phyloP scores from a whole-genome alignment of 257 asterid species.

The Thymus mandschuricus region DNA sequence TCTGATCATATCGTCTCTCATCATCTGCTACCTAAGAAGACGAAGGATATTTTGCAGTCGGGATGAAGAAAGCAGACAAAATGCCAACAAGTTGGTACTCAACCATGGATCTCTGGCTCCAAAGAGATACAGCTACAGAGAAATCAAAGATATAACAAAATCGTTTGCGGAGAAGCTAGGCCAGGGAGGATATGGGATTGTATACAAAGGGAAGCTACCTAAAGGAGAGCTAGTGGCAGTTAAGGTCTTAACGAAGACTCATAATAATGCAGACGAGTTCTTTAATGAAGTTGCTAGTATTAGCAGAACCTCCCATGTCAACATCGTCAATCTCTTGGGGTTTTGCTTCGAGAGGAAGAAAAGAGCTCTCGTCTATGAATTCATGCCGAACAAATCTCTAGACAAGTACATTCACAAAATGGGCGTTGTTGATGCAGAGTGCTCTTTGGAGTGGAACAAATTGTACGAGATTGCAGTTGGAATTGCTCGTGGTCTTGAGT shows the following conservation, averaged over 20 bases:
- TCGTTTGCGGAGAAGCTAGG: not conserved
- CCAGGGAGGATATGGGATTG: constrained; percentile 12
- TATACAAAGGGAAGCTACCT: not conserved
- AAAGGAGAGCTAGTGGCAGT: not conserved
- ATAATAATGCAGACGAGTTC: not conserved
- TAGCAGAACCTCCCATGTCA: constrained; percentile 23
- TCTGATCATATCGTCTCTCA: not conserved
- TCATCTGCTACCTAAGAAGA: not conserved
- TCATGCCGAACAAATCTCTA: not conserved
- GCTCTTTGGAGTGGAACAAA: constrained; percentile 40
- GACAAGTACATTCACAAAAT: not conserved
- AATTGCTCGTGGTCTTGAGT: constrained; percentile 63
- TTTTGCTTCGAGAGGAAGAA: not conserved
- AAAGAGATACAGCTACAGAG: not conserved
- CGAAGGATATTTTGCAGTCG: not conserved
- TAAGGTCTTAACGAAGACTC: not conserved
- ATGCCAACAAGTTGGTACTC: not conserved
- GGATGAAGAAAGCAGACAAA: not conserved
- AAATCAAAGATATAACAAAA: not conserved
- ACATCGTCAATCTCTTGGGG: not conserved
- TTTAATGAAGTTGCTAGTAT: constrained; percentile 9
- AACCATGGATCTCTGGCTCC: constrained; percentile 13
- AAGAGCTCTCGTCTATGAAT: not conserved
- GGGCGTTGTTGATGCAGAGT: not conserved
- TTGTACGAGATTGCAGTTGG: constrained; percentile 59